Evolutionary conservation across 805 yeast genomes (phyloP).

Genomic region (Candida germanica): DNA sequence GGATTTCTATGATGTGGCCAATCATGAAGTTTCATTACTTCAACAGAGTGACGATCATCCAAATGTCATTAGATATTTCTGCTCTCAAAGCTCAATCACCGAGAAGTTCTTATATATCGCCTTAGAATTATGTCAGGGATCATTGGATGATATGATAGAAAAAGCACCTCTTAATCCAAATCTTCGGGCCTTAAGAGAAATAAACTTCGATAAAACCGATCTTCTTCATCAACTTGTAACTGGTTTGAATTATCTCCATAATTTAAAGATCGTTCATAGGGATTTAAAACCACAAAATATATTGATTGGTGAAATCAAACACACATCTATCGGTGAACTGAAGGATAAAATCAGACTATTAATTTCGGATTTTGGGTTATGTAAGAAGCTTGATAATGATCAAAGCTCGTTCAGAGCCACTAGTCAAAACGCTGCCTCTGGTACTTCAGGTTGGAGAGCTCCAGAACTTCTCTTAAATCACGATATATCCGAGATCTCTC

Average conservation of each 20-base stretch:
- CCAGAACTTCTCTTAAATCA: conserved; percentile 68
- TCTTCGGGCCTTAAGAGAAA: conserved; percentile 22
- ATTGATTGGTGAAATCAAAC: conserved; percentile 68
- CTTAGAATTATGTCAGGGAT: conserved; percentile 83
- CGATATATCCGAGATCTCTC: conserved; percentile 37
- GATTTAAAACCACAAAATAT: conserved; percentile 95
- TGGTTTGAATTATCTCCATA: conserved; percentile 84
- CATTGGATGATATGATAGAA: conserved; percentile 82
- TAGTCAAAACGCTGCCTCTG: conserved; percentile 82
- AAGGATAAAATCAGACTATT: conserved; percentile 50
- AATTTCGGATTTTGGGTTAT: conserved; percentile 94
- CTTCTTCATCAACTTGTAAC: conserved; percentile 73
- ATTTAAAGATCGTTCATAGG: conserved; percentile 87
- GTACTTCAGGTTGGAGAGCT: conserved; percentile 98
- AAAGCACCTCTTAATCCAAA: conserved; percentile 37
- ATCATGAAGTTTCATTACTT: conserved; percentile 80
- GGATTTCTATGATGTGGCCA: conserved; percentile 91
- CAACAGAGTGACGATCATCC: conserved; percentile 98
- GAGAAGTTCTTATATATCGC: conserved; percentile 91
- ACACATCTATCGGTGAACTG: conserved; percentile 21
- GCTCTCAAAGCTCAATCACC: conserved; percentile 73
- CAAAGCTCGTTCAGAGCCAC: conserved; percentile 94
- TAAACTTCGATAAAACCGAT: conserved; percentile 35
- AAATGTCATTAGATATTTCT: conserved; percentile 87
- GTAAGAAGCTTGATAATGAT: conserved; percentile 86